Conservation (phyloP, 2,329 filamentous ascomycete species). For the Clonostachys chloroleuca region DNA sequence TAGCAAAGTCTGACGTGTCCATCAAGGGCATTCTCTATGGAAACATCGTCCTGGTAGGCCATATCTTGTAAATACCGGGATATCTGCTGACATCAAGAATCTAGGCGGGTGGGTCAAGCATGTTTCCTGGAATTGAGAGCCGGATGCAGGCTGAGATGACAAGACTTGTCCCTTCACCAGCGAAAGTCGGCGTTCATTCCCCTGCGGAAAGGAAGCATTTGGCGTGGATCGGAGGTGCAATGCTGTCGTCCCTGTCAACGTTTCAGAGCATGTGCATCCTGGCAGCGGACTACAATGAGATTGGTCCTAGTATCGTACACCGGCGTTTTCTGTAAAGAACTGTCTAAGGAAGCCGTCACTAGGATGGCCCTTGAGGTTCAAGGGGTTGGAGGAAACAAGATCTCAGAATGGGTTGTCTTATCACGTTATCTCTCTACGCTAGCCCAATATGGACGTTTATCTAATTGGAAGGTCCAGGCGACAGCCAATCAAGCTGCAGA, state of each 20-base stretch:
- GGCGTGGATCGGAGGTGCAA: constrained; percentile 98
- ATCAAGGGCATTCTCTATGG: constrained; percentile 99
- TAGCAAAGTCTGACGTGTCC: constrained; percentile 99
- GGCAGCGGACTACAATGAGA: constrained; percentile 99
- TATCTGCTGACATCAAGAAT: not conserved
- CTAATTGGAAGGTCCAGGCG: no score
- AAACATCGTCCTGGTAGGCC: constrained; percentile 98
- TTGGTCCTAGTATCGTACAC: constrained; percentile 91
- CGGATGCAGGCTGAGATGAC: constrained; percentile 99
- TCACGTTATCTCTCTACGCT: no score
- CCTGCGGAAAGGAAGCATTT: constrained; percentile 98
- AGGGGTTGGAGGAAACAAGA: no score
- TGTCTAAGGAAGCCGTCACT: no score
- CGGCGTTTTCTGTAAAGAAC: constrained; percentile 54
- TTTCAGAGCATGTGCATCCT: constrained; percentile 99
- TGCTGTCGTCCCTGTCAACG: constrained; percentile 90
- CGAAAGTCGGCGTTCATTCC: constrained; percentile 99
- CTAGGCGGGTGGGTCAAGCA: constrained; percentile 71
- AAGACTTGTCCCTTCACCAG: constrained; percentile 94
- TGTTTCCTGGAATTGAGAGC: constrained; percentile 99
- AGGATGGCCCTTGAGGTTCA: no score
- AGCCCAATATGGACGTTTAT: no score
- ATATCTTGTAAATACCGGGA: constrained; percentile 19
- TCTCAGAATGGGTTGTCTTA: no score
- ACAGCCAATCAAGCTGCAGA: no score